These are phyloP conservation scores for Globisporangium perplexum DNA, from an alignment of 352 stramenopile genomes.

Conservation along the genomic window DNA sequence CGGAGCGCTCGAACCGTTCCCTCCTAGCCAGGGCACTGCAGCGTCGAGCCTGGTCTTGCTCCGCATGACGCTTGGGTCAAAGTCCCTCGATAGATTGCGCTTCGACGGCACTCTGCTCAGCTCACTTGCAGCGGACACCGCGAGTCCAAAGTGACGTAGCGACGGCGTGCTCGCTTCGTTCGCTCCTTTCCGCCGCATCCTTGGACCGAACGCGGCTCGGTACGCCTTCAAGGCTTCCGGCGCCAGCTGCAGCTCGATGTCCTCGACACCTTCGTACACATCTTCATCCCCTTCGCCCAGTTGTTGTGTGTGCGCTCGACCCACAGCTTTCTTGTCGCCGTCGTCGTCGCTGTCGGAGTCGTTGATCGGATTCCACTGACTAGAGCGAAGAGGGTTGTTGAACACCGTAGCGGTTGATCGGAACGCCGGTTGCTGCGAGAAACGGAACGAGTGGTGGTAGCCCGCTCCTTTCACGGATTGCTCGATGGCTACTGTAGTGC, in stretches of 20 bases:
- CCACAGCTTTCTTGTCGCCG: slow-evolving; percentile 2
- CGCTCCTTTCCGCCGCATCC: background rate
- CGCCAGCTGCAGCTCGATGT: slow-evolving; percentile 13
- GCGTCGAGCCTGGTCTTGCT: background rate
- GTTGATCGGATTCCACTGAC: slow-evolving; percentile 35
- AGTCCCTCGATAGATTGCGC: background rate
- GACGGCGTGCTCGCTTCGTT: background rate
- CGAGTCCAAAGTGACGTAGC: slow-evolving; percentile 8
- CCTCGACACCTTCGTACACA: slow-evolving; percentile 14
- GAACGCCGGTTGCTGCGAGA: slow-evolving; percentile 45
- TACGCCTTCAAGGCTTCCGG: slow-evolving; percentile 8
- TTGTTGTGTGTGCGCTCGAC: background rate
- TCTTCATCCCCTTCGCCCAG: slow-evolving; percentile 4
- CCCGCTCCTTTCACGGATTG: background rate
- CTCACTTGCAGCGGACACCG: slow-evolving; percentile 3
- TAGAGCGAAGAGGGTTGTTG: slow-evolving; percentile 31
- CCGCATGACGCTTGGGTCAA: background rate
- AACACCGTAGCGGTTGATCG: slow-evolving; percentile 19
- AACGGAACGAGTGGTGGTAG: slow-evolving; percentile 23
- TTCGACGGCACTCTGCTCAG: background rate
- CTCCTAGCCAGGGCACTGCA: background rate
- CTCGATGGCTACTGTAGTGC: background rate
- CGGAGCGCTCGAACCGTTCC: background rate
- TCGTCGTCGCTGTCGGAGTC: slow-evolving; percentile 50
- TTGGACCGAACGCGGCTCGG: slow-evolving; percentile 7